These are phyloP conservation scores for Macrolepiota fuliginosa DNA, from an alignment of 768 basidiomycete genomes.

Conservation along the genomic window DNA sequence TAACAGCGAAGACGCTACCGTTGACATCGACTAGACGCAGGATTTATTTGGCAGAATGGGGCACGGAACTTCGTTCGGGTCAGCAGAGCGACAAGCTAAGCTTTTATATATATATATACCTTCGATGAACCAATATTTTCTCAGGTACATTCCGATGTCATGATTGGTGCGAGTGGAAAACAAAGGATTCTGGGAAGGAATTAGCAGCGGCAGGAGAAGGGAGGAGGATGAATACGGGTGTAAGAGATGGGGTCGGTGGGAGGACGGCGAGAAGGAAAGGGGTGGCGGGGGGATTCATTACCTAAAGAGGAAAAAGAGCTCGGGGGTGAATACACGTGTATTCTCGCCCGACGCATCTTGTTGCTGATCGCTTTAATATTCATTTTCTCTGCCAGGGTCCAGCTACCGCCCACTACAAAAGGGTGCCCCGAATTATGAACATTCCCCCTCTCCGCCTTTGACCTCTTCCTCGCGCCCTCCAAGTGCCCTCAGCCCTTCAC, in stretches of 20 bases:
- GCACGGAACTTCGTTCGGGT: background rate
- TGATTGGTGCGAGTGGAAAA: background rate
- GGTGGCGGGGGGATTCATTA: constrained; percentile 20
- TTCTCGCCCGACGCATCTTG: constrained; percentile 58
- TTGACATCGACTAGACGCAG: constrained; percentile 7
- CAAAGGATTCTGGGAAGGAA: background rate
- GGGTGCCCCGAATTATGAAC: constrained; percentile 28
- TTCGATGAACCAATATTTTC: constrained; percentile 2
- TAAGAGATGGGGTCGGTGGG: background rate
- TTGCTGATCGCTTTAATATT: constrained; percentile 45
- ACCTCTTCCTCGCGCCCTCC: constrained; percentile 25
- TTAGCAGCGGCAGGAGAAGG: background rate
- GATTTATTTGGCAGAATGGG: background rate
- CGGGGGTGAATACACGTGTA: constrained; percentile 77
- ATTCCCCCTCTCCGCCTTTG: constrained; percentile 23
- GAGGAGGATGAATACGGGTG: background rate
- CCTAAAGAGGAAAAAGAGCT: constrained; percentile 29
- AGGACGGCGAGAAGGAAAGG: constrained; percentile 7
- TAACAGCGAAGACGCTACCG: constrained; percentile 2
- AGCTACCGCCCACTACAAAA: constrained; percentile 42
- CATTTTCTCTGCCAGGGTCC: constrained; percentile 51
- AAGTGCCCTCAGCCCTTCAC: constrained; percentile 19
- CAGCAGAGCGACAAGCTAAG: background rate
- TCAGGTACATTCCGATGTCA: constrained; percentile 8
- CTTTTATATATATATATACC: background rate